Conservation (phyloP, 1,139 yeast species). For the Blastobotrys petasosporus region DNA sequence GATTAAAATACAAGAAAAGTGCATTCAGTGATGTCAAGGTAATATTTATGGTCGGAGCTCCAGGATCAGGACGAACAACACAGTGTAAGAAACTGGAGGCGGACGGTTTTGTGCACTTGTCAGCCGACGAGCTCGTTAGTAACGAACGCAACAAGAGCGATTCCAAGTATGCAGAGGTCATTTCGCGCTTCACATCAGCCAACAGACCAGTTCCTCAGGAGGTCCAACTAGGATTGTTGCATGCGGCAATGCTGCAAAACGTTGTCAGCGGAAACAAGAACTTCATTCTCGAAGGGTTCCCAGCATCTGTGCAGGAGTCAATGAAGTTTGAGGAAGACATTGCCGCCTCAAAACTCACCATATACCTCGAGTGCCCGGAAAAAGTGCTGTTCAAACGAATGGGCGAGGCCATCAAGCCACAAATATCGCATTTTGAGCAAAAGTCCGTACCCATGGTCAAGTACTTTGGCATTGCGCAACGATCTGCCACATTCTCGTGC, state of each 20-base stretch:
- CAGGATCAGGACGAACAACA: slow-evolving; percentile 94
- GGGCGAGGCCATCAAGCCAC: slow-evolving; percentile 54
- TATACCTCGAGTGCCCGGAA: slow-evolving; percentile 93
- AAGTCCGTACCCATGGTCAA: slow-evolving; percentile 93
- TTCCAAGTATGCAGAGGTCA: slow-evolving; percentile 76
- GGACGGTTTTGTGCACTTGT: slow-evolving; percentile 75
- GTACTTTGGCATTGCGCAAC: slow-evolving; percentile 63
- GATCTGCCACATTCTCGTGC: slow-evolving; percentile 72
- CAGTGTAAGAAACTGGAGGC: slow-evolving; percentile 79
- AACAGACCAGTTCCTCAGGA: slow-evolving; percentile 94
- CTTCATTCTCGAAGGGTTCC: slow-evolving; percentile 90
- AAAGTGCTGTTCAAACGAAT: slow-evolving; percentile 67
- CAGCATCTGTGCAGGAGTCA: slow-evolving; percentile 96
- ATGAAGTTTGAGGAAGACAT: slow-evolving; percentile 75
- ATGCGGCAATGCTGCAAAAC: slow-evolving; percentile 63
- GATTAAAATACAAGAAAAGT: slow-evolving; percentile 24
- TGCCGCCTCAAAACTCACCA: slow-evolving; percentile 64
- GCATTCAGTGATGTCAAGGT: slow-evolving; percentile 59
- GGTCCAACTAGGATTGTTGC: slow-evolving; percentile 74
- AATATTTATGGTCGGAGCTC: slow-evolving; percentile 71
- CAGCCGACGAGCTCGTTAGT: slow-evolving; percentile 89
- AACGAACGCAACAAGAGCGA: slow-evolving; percentile 74
- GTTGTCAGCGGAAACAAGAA: slow-evolving; percentile 45
- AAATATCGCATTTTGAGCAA: slow-evolving; percentile 46
- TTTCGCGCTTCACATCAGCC: slow-evolving; percentile 72